Percentiles rank a stretch among this genome's conserved stretches.
phyloP scores from a whole-genome alignment of 768 basidiomycete species.

The Mycena filopes region DNA sequence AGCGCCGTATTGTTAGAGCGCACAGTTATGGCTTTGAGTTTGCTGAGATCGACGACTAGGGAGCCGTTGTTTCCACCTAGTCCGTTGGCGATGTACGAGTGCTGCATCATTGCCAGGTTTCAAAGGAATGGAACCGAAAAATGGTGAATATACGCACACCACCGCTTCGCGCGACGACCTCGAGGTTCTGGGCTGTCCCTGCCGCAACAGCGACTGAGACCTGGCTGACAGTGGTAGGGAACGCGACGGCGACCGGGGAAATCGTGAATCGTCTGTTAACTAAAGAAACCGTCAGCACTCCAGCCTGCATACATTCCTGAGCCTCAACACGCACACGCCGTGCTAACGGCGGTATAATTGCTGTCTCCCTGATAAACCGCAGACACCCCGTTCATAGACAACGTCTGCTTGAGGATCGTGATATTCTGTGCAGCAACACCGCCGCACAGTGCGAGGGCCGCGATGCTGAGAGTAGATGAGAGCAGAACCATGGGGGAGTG shows the following conservation, averaged over 20 bases:
- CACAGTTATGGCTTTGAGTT: conserved; percentile 51
- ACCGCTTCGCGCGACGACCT: conserved; percentile 55
- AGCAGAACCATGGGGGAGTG: no score
- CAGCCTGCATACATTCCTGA: background rate
- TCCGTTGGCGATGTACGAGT: conserved; percentile 61
- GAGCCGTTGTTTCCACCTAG: conserved; percentile 56
- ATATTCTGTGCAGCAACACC: conserved; percentile 19
- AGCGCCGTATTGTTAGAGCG: conserved; percentile 47
- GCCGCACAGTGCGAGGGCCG: conserved; percentile 16
- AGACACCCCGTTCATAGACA: conserved; percentile 22
- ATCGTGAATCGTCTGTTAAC: conserved; percentile 53
- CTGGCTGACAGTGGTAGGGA: conserved; percentile 44
- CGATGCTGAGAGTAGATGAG: background rate
- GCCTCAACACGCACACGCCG: conserved; percentile 2
- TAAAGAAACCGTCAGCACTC: conserved; percentile 25
- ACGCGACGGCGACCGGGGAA: conserved; percentile 49
- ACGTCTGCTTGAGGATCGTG: conserved; percentile 16
- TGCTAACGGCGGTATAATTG: conserved; percentile 17
- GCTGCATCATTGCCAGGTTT: conserved; percentile 39
- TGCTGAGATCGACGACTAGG: conserved; percentile 56
- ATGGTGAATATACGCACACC: conserved; percentile 46
- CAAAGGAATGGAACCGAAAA: background rate
- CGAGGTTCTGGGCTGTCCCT: conserved; percentile 43
- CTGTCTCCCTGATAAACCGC: conserved; percentile 22
- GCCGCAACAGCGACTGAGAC: conserved; percentile 49